Evolutionary conservation across 208 protist species (phyloP).

Genomic region (Strigomonas galati): DNA sequence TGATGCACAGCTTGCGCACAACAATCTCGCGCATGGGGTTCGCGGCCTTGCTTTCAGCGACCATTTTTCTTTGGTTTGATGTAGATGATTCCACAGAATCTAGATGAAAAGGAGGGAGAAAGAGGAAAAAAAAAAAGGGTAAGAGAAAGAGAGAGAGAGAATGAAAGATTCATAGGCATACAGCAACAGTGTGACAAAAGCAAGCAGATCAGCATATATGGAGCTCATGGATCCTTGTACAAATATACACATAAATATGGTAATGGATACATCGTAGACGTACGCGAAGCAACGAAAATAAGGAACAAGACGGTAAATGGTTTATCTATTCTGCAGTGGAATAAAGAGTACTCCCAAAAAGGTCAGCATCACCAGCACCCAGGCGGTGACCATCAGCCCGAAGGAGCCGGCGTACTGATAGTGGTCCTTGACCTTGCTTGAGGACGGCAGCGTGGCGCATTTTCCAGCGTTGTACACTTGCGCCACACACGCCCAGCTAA

Average conservation of each 20-base stretch:
- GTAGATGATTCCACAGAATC: constrained; percentile 4
- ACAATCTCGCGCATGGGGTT: constrained; percentile 98
- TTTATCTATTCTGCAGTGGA: too few relatives aligned
- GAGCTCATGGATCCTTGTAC: too few relatives aligned
- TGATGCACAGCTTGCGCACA: constrained; percentile 99
- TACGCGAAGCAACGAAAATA: too few relatives aligned
- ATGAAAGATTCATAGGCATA: too few relatives aligned
- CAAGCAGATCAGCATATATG: too few relatives aligned
- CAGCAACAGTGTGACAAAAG: too few relatives aligned
- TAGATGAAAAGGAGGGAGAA: constrained; percentile 1
- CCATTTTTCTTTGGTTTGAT: not conserved
- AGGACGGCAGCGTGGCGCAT: constrained; percentile 26
- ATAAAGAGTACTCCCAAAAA: too few relatives aligned
- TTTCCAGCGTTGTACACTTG: constrained; percentile 30
- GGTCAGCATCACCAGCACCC: too few relatives aligned
- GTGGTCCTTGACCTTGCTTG: constrained; percentile 13
- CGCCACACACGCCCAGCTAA: constrained; percentile 46
- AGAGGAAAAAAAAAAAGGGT: not conserved
- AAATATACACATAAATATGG: too few relatives aligned
- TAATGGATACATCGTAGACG: too few relatives aligned
- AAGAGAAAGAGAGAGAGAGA: not conserved
- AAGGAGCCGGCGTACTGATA: constrained; percentile 48
- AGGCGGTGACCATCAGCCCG: constrained; percentile 38
- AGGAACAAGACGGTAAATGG: too few relatives aligned
- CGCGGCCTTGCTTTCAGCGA: constrained; percentile 72